These are phyloP conservation scores for Backusella psychrophila DNA, from an alignment of 192 early-diverging fungal species.

Conservation along the genomic window DNA sequence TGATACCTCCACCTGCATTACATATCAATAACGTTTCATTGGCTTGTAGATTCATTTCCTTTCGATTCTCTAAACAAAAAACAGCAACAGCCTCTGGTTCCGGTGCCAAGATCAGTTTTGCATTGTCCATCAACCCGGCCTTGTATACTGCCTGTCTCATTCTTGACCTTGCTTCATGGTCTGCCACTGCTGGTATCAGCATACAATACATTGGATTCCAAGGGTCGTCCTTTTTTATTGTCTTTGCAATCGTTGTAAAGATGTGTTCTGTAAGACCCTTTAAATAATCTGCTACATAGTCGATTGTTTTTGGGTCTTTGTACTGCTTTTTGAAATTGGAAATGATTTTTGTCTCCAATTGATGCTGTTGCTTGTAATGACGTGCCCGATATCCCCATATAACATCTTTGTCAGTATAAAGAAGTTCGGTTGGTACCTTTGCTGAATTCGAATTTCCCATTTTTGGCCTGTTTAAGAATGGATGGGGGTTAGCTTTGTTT, in stretches of 20 bases:
- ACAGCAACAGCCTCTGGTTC: neutral
- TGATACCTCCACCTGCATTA: constrained; percentile 1
- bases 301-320: neutral
- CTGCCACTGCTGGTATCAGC: neutral
- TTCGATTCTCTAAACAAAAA: neutral
- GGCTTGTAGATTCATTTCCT: neutral
- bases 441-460: neutral
- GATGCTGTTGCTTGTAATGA: neutral
- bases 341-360: neutral
- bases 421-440: neutral
- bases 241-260: neutral
- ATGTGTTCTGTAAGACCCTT: neutral
- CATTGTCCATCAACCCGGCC: neutral
- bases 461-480: neutral
- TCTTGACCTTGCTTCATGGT: neutral
- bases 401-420: neutral
- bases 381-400: neutral
- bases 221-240: neutral
- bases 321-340: constrained; percentile 1
- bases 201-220: neutral
- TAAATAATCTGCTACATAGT: neutral
- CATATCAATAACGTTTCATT: neutral
- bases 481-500: neutral
- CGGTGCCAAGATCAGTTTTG: neutral
- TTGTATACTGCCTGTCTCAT: neutral